phyloP scores from a whole-genome alignment of 495 filamentous ascomycete species.

The Aspergillus sclerotioniger region DNA sequence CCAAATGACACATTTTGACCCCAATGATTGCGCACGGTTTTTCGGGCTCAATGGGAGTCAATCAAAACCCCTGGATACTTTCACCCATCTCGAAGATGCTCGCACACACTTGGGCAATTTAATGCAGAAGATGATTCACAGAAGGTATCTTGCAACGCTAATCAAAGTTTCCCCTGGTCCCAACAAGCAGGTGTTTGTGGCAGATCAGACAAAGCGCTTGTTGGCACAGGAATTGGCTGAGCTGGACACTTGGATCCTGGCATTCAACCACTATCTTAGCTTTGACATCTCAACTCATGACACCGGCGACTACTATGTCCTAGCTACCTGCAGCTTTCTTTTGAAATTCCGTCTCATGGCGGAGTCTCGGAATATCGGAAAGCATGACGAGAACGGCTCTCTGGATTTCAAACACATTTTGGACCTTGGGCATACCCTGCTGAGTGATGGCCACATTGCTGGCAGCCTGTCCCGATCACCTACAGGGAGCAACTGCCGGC shows the following conservation, averaged over 20 bases:
- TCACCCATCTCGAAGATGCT: background rate
- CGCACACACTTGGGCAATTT: background rate
- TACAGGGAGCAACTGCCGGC: too few species aligned
- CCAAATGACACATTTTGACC: background rate
- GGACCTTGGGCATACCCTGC: background rate
- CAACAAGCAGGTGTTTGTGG: background rate
- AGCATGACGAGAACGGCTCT: background rate
- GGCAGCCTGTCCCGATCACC: background rate
- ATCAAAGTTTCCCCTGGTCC: background rate
- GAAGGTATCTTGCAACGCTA: background rate
- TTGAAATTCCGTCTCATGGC: background rate
- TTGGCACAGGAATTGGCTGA: background rate
- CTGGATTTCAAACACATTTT: background rate
- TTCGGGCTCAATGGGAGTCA: background rate
- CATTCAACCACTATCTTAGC: background rate
- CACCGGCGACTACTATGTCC: background rate
- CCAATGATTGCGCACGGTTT: background rate
- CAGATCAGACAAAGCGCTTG: background rate
- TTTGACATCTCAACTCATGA: background rate
- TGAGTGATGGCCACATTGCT: background rate
- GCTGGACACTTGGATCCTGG: background rate
- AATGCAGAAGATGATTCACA: background rate
- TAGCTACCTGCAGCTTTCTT: background rate
- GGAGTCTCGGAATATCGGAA: background rate
- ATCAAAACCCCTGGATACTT: background rate